Conservation (phyloP, 176 grass and related monocot genomes). For the Tuctoria greenei region DNA sequence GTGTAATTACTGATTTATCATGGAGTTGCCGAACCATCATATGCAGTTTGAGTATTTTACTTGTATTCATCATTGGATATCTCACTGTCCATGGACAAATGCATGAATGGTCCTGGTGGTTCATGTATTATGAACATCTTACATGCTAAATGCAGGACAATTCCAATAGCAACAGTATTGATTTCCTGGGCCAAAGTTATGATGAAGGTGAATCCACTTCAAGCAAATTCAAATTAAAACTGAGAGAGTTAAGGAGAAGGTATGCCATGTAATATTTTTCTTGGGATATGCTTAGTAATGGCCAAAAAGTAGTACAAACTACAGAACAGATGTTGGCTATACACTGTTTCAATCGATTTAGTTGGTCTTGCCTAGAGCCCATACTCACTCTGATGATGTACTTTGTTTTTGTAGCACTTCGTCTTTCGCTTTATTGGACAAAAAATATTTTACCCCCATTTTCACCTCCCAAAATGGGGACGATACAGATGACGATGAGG, state of each 20-base stretch:
- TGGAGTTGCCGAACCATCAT: neutral
- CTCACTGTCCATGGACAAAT: neutral
- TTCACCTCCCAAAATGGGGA: constrained; percentile 67
- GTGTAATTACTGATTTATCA: neutral
- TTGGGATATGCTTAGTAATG: neutral
- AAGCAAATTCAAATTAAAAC: constrained; percentile 69
- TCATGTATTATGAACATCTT: constrained; percentile 2
- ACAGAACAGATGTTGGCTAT: neutral
- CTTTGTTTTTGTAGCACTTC: constrained; percentile 62
- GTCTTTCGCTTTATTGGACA: constrained; percentile 79
- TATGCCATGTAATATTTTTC: constrained; percentile 9
- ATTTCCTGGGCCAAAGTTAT: constrained; percentile 35
- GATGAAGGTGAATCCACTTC: constrained; percentile 61
- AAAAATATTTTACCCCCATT: constrained; percentile 82
- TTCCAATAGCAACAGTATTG: constrained; percentile 45
- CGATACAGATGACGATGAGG: constrained; percentile 36
- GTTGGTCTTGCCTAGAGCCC: neutral
- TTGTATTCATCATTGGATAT: neutral
- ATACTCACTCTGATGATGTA: neutral
- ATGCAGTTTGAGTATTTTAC: neutral
- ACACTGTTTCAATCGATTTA: neutral
- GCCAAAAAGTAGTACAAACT: neutral
- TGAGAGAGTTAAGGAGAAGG: constrained; percentile 75
- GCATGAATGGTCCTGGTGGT: neutral
- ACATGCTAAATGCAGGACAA: constrained; percentile 48